phyloP scores from a whole-genome alignment of 2,329 filamentous ascomycete genomes.

The Fusarium sp. region DNA sequence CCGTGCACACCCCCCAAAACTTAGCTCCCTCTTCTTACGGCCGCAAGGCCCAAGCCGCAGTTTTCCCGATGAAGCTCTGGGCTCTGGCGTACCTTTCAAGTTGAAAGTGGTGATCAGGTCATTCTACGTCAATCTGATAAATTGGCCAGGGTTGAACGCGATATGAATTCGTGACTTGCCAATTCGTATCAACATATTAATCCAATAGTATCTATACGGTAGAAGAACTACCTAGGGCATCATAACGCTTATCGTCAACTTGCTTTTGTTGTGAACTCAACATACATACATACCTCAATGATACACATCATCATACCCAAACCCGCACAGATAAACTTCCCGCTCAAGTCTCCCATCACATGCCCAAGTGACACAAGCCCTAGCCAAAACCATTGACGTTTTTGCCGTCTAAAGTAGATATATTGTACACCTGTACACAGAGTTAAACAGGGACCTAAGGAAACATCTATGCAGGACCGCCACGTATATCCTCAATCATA shows the following conservation, averaged over 20 bases:
- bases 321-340: background rate
- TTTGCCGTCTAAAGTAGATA: slow-evolving; percentile 61
- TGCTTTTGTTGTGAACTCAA: background rate
- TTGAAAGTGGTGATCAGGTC: slow-evolving; percentile 26
- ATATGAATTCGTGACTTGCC: background rate
- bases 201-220: background rate
- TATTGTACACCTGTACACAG: slow-evolving; percentile 69
- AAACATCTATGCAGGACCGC: slow-evolving; percentile 65
- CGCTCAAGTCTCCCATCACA: slow-evolving; percentile 4
- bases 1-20: background rate
- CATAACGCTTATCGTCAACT: slow-evolving; percentile 8
- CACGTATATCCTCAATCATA: slow-evolving; percentile 58
- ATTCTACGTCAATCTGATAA: slow-evolving; percentile 39
- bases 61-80: slow-evolving; percentile 42
- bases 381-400: slow-evolving; percentile 42
- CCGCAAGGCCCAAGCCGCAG: slow-evolving; percentile 25
- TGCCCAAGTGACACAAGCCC: slow-evolving; percentile 22
- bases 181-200: background rate
- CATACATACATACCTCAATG: slow-evolving; percentile 11
- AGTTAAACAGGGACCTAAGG: slow-evolving; percentile 60
- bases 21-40: slow-evolving; percentile 1
- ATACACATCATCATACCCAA: slow-evolving; percentile 14
- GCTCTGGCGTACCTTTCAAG: slow-evolving; percentile 24
- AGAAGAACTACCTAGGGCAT: background rate
- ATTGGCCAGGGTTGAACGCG: slow-evolving; percentile 2